These are phyloP conservation scores for Lachnellula subtilissima DNA, from an alignment of 2,329 filamentous ascomycete genomes.

Conservation along the genomic window DNA sequence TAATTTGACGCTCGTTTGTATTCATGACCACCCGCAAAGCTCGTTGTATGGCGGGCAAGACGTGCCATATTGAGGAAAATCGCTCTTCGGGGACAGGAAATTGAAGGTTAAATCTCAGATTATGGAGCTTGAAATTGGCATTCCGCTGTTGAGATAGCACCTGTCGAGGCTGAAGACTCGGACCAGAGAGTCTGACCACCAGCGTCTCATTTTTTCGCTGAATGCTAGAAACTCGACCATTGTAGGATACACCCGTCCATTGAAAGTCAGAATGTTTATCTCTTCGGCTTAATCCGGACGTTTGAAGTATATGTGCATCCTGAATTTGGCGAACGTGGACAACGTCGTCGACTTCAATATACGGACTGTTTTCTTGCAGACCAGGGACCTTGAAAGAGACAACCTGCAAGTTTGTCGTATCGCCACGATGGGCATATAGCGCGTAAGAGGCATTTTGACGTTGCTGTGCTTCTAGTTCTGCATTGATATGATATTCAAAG, in stretches of 20 bases:
- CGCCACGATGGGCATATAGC: constrained; percentile 9
- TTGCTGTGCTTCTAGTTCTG: constrained; percentile 8
- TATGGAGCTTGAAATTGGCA: not conserved
- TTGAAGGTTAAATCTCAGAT: constrained; percentile 13
- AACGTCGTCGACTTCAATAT: constrained; percentile 19
- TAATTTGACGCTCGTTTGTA: not conserved
- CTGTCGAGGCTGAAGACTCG: not conserved
- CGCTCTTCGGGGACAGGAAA: constrained; percentile 13
- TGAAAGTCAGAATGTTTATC: not conserved
- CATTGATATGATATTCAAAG: constrained; percentile 9
- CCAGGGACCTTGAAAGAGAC: constrained; percentile 13
- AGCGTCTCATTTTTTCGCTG: constrained; percentile 9
- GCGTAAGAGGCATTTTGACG: constrained; percentile 14
- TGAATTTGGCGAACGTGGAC: constrained; percentile 14
- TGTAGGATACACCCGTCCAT: constrained; percentile 14
- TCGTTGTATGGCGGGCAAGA: constrained; percentile 12
- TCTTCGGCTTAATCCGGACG: not conserved
- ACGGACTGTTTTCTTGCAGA: constrained; percentile 18
- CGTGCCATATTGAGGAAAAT: constrained; percentile 11
- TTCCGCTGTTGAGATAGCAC: not conserved
- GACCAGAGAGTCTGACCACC: constrained; percentile 1
- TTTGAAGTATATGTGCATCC: not conserved
- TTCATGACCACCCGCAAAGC: constrained; percentile 1
- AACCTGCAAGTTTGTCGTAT: not conserved
- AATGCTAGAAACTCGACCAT: constrained; percentile 10